Evolutionary conservation across 2,329 filamentous ascomycete genomes (phyloP).

Genomic region (Hortaea sp.): DNA sequence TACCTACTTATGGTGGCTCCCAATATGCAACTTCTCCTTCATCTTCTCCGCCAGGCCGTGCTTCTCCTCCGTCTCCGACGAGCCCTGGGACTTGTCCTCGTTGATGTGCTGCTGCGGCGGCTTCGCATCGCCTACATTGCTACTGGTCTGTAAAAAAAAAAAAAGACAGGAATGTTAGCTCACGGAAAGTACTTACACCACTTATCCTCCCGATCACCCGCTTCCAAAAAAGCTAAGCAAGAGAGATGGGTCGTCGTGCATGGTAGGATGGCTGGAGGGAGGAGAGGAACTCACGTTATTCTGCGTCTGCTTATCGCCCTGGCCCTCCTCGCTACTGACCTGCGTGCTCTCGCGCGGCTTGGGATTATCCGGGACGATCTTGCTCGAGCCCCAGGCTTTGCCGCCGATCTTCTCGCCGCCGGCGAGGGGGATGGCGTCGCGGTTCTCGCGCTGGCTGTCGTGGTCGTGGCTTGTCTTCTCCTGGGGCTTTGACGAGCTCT

Average conservation of each 20-base stretch:
- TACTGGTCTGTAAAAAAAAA: neutral
- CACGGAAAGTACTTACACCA: neutral
- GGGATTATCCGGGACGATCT: slow-evolving; percentile 22
- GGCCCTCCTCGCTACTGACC: slow-evolving; percentile 16
- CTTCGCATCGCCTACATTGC: neutral
- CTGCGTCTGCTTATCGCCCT: slow-evolving; percentile 9
- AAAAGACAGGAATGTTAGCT: too few species aligned
- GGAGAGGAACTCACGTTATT: neutral
- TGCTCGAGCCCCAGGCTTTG: slow-evolving; percentile 27
- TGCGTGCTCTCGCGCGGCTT: slow-evolving; percentile 1
- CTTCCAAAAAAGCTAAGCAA: neutral
- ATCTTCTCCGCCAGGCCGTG: neutral
- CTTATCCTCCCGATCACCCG: neutral
- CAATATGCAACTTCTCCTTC: neutral
- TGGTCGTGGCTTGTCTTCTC: neutral
- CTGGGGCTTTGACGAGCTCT: slow-evolving; percentile 7
- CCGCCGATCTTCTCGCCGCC: slow-evolving; percentile 22
- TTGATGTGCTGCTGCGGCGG: neutral
- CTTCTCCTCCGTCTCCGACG: neutral
- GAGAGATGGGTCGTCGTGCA: too few species aligned
- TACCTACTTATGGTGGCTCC: neutral
- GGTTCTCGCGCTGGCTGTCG: slow-evolving; percentile 13
- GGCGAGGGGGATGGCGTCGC: slow-evolving; percentile 21
- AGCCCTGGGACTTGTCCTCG: neutral
- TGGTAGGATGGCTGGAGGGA: too few species aligned